A percentile compares a stretch with the other conserved stretches of the same genome.
phyloP scores from a whole-genome alignment of 2,329 filamentous ascomycete species.

The Pseudogymnoascus sp. region DNA sequence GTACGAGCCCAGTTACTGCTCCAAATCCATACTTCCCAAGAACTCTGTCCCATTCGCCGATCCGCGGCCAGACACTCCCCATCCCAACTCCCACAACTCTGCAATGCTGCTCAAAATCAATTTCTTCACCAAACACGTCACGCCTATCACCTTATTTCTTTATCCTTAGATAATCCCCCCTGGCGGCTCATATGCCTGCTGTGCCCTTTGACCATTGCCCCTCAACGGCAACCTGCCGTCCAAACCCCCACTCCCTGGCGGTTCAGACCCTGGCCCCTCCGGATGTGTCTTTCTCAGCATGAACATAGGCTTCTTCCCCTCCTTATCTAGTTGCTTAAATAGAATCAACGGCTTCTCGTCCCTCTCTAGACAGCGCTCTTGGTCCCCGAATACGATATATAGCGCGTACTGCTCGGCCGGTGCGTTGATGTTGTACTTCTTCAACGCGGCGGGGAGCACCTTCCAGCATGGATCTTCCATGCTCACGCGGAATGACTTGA shows the following conservation, averaged over 20 bases:
- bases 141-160: background rate
- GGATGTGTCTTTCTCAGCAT: constrained; percentile 60
- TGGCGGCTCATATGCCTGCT: constrained; percentile 24
- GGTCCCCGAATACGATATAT: constrained; percentile 98
- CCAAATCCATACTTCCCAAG: background rate
- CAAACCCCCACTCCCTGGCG: constrained; percentile 23
- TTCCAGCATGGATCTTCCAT: constrained; percentile 98
- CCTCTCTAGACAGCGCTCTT: constrained; percentile 84
- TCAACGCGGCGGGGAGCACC: constrained; percentile 87
- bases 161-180: constrained; percentile 26
- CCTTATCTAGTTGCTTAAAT: constrained; percentile 95
- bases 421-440: constrained; percentile 97
- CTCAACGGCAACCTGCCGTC: constrained; percentile 15
- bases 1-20: background rate
- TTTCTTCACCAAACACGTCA: background rate
- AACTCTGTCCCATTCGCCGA: background rate
- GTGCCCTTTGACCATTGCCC: constrained; percentile 17
- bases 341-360: constrained; percentile 91
- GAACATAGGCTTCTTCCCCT: constrained; percentile 98
- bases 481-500: constrained; percentile 96
- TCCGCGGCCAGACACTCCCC: background rate
- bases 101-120: background rate
- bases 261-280: constrained; percentile 35
- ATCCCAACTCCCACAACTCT: background rate
- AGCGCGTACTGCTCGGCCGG: constrained; percentile 96